Evolutionary conservation across 2,329 filamentous ascomycete genomes (phyloP), one percentile per base, ranked within the genome.

Genomic region (Trichophyton rubrum): DNA sequence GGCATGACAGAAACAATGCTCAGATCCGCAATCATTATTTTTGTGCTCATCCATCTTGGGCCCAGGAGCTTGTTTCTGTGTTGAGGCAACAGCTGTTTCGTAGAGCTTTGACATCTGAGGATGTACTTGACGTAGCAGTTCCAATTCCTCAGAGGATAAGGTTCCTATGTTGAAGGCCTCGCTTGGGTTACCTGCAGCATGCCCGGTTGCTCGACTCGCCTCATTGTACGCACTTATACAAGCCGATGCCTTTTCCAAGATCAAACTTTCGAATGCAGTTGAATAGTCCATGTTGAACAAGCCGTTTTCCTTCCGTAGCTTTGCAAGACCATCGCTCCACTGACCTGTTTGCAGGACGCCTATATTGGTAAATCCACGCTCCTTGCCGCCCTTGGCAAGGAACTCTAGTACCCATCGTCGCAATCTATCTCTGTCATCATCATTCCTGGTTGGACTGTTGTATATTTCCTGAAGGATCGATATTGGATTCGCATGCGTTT

Each of bases 21-120:
- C 24, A 8, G 51, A 27, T 55, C 81, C 77, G 65, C 78, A 80
- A 17, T 74, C 71, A 66, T 85, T 72, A 66, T 51, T 51, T 15
- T 45, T 49, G 5, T 61, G 56, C n/a, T 58, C 51, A 33, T 58
- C 56, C 35, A 17, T 59, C 17, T 40, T 47, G 49, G 41, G 55
- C 38, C 27, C 13, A 27, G 55, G 20, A 20, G 6, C 51, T 3
- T 13, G 20, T 35, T 35, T 55, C 51, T 33, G 51, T 20, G 40
- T n/a, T n/a, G 55, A 59, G 13, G 61, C 58, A 4, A 56, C 6
- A 6, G 45, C 22, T 38, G 59, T 53, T n/a, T 41, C 51, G 27
- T 61, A 59, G 1, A 63, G 24, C 11, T 58, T 59, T 20, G 20
- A 35, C 30, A 59, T 59, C 8, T 41, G 17, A 13, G 57, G 57